Evolutionary conservation across 202 grass and related monocot genomes (phyloP).

Genomic region (Panicum hallii): DNA sequence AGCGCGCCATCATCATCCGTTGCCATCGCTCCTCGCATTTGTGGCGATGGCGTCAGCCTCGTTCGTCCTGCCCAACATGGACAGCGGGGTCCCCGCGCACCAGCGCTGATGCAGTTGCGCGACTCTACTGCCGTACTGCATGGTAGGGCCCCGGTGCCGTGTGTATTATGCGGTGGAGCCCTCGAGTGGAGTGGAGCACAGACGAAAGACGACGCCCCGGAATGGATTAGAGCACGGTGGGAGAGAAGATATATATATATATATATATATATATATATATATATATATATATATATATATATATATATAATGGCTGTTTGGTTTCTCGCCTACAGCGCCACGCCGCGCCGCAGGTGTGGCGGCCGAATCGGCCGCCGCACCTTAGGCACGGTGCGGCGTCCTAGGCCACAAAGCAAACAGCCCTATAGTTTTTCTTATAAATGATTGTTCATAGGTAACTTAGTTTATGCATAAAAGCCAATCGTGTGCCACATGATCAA

Average conservation of each 20-base stretch:
- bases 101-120: background rate
- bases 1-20: conserved; percentile 4
- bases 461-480: background rate
- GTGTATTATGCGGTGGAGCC: background rate
- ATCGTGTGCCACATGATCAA: background rate
- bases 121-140: background rate
- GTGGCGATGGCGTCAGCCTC: background rate
- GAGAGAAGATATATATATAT: background rate
- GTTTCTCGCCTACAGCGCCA: no score
- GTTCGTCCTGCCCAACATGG: background rate
- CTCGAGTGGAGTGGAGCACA: background rate
- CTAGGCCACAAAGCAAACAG: no score
- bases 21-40: conserved; percentile 20
- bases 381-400: no score
- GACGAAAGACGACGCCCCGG: background rate
- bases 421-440: background rate
- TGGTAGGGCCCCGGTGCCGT: background rate
- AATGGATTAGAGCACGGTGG: background rate
- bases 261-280: no score
- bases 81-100: background rate
- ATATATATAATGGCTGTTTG: no score
- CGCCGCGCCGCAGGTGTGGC: no score
- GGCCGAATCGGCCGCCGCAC: no score
- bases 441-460: background rate
- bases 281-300: no score